These are phyloP conservation scores for Beauveria brongniartii DNA, from an alignment of 2,329 filamentous ascomycete genomes.

Conservation along the genomic window DNA sequence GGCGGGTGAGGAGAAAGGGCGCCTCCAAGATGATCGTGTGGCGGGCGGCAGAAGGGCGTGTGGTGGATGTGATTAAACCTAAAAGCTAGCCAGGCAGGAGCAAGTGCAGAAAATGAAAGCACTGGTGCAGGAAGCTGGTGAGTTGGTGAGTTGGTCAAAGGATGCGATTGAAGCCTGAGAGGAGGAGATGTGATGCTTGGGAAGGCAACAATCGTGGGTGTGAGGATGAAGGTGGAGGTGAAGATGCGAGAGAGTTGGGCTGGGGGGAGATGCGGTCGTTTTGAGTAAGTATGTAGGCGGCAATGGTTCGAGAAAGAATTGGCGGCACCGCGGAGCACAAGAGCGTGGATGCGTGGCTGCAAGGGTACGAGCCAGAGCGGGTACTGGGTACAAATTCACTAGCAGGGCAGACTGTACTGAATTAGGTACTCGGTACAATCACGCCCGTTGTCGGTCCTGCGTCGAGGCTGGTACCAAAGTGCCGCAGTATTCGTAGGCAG, in stretches of 20 bases:
- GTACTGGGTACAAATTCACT: neutral
- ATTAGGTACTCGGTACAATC: neutral
- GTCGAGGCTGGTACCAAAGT: neutral
- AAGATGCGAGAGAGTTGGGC: conserved; percentile 1
- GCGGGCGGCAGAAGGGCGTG: conserved; percentile 6
- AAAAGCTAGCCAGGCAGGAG: neutral
- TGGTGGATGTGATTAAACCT: conserved; percentile 2
- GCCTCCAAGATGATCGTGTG: neutral
- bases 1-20: conserved; percentile 8
- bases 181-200: neutral
- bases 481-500: neutral
- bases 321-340: conserved; percentile 6
- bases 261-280: conserved; percentile 4
- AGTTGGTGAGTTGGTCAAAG: neutral
- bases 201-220: neutral
- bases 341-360: neutral
- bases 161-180: neutral
- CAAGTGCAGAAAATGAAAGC: neutral
- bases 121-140: neutral
- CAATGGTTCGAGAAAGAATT: conserved; percentile 8
- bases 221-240: conserved; percentile 5
- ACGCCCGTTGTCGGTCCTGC: neutral
- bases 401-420: too few species aligned
- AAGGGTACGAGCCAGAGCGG: neutral
- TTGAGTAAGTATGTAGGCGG: conserved; percentile 4